phyloP scores from a whole-genome alignment of 352 stramenopile genomes.

The Globisporangium paddicum region DNA sequence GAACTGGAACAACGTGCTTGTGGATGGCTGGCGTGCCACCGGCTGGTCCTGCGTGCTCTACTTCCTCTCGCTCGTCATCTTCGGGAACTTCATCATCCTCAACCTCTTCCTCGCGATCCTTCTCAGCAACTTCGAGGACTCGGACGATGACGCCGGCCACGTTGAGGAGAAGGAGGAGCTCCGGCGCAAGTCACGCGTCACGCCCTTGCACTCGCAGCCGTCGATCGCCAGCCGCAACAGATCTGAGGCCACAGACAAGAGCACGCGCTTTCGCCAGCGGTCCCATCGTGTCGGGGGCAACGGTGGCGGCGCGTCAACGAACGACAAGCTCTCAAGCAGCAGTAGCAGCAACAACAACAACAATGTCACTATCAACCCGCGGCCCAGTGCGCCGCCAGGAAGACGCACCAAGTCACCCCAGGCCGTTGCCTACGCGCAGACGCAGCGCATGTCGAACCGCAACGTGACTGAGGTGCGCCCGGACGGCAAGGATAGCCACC shows the following conservation, averaged over 20 bases:
- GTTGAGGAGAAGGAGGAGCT: slow-evolving; percentile 27
- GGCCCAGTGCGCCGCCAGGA: slow-evolving; percentile 7
- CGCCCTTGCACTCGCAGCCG: slow-evolving; percentile 9
- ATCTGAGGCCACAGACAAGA: slow-evolving; percentile 38
- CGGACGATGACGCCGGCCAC: slow-evolving; percentile 35
- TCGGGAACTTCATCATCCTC: slow-evolving; percentile 89
- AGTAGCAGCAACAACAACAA: too few relatives aligned
- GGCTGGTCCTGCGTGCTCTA: slow-evolving; percentile 61
- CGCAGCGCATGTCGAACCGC: neutral
- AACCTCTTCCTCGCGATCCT: slow-evolving; percentile 93
- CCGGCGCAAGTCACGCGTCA: slow-evolving; percentile 26
- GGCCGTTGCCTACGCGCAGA: slow-evolving; percentile 23
- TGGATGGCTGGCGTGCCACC: slow-evolving; percentile 69
- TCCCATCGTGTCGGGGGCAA: slow-evolving; percentile 17
- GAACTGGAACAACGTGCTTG: slow-evolving; percentile 91
- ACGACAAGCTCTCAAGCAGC: slow-evolving; percentile 13
- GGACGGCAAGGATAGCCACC: slow-evolving; percentile 32
- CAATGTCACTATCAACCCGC: neutral
- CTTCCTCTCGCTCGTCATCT: slow-evolving; percentile 79
- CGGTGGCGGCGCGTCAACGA: neutral
- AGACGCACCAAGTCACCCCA: slow-evolving; percentile 52
- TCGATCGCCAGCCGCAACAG: slow-evolving; percentile 23
- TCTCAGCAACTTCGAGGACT: slow-evolving; percentile 81
- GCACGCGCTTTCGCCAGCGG: slow-evolving; percentile 51
- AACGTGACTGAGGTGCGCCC: slow-evolving; percentile 32